These are phyloP conservation scores for Penicillium crystallinum DNA, from an alignment of 495 filamentous ascomycete genomes.

Conservation along the genomic window DNA sequence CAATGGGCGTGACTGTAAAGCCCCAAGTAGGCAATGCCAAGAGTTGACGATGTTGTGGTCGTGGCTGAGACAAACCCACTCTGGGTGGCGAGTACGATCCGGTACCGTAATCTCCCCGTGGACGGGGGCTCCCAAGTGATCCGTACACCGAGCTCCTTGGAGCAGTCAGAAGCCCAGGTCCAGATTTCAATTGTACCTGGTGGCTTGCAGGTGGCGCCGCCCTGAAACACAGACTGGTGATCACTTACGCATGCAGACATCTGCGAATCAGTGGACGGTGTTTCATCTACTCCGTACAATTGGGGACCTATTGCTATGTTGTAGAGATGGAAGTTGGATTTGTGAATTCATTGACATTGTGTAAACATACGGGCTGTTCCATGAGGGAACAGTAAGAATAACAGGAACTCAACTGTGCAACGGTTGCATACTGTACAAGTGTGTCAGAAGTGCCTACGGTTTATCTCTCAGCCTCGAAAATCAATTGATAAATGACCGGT, in stretches of 20 bases:
- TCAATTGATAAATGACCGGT: background rate
- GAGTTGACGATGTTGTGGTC: background rate
- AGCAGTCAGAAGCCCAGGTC: too few species aligned
- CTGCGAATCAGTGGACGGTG: background rate
- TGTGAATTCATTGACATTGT: too few species aligned
- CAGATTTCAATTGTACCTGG: slow-evolving; percentile 1
- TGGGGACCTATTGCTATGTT: too few species aligned
- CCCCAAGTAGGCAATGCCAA: background rate
- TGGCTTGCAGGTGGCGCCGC: slow-evolving; percentile 7
- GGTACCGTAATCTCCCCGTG: background rate
- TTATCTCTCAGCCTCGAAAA: background rate
- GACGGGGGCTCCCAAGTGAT: too few species aligned
- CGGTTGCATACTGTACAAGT: background rate
- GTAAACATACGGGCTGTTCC: too few species aligned
- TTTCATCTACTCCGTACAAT: too few species aligned
- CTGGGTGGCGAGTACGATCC: background rate
- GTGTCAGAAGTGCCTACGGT: background rate
- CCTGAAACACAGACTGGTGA: background rate
- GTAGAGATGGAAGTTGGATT: too few species aligned
- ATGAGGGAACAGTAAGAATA: too few species aligned
- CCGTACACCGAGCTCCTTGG: too few species aligned
- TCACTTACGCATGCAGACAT: background rate
- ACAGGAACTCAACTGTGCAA: too few species aligned
- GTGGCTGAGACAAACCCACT: slow-evolving; percentile 7
- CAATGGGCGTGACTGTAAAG: too few species aligned